These are phyloP conservation scores for Ceratobasidium sp. DNA, from an alignment of 1,284 basidiomycete genomes.

Conservation along the genomic window DNA sequence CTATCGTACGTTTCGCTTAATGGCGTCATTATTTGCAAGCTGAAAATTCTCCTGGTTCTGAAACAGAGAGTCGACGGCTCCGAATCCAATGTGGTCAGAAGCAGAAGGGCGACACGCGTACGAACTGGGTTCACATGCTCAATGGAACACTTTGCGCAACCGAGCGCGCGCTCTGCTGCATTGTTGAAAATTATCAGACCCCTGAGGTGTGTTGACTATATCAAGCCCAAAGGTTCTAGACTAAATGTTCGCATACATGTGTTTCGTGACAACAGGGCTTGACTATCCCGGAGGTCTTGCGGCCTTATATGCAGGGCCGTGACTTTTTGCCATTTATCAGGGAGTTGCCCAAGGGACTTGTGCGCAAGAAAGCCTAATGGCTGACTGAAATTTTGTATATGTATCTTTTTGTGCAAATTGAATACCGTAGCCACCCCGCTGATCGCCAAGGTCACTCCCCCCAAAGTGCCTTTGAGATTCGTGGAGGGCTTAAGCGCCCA, in stretches of 20 bases:
- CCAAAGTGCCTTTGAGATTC: no score
- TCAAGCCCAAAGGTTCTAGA: not conserved
- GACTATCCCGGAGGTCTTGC: slow-evolving; percentile 85
- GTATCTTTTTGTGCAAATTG: not conserved
- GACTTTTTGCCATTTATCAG: slow-evolving; percentile 91
- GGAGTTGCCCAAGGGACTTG: slow-evolving; percentile 80
- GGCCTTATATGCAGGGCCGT: slow-evolving; percentile 96
- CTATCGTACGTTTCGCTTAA: slow-evolving; percentile 74
- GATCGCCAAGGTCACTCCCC: no score
- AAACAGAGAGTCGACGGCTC: slow-evolving; percentile 84
- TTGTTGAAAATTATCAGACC: slow-evolving; percentile 99
- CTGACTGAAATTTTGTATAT: not conserved
- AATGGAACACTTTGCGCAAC: slow-evolving; percentile 98
- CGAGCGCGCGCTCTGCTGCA: slow-evolving; percentile 93
- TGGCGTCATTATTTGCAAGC: not conserved
- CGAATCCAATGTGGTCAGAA: slow-evolving; percentile 93
- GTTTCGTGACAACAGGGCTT: slow-evolving; percentile 74
- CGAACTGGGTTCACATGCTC: slow-evolving; percentile 96
- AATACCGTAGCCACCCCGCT: not conserved
- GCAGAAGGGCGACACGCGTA: slow-evolving; percentile 84
- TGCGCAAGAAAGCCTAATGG: slow-evolving; percentile 67
- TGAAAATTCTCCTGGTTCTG: slow-evolving; percentile 11
- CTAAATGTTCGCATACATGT: not conserved
- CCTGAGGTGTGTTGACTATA: slow-evolving; percentile 70
- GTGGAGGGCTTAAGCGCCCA: no score